phyloP scores from a whole-genome alignment of 345 rosid genomes.

The Eutrema japonicum region DNA sequence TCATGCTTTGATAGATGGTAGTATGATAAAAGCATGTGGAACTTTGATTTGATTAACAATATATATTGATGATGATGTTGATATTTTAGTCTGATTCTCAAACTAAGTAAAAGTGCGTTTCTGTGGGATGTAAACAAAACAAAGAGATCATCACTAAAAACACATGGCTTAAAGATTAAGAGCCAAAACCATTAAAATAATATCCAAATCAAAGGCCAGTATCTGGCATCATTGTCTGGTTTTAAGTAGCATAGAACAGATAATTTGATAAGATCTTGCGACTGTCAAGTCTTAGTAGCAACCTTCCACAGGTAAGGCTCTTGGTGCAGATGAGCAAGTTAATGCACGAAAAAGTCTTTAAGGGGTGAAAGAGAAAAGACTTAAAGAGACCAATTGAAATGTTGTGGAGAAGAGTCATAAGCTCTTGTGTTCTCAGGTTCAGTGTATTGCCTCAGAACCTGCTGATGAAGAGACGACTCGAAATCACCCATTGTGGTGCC shows the following conservation, averaged over 20 bases:
- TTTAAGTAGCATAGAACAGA: constrained; percentile 19
- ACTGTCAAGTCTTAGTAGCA: constrained; percentile 24
- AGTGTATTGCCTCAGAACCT: constrained; percentile 58
- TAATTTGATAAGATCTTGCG: constrained; percentile 20
- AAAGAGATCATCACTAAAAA: background rate
- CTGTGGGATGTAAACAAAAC: constrained; percentile 17
- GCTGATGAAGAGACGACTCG: constrained; percentile 55
- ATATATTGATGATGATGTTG: constrained; percentile 11
- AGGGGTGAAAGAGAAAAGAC: constrained; percentile 19
- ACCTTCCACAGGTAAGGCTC: constrained; percentile 28
- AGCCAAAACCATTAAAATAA: constrained; percentile 20
- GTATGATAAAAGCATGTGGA: constrained; percentile 29
- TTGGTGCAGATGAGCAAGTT: constrained; percentile 20
- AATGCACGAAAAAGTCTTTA: background rate
- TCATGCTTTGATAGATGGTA: constrained; percentile 32
- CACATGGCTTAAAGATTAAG: constrained; percentile 20
- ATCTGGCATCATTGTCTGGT: constrained; percentile 21
- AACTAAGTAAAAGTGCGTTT: background rate
- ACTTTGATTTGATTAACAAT: constrained; percentile 25
- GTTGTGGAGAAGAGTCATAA: constrained; percentile 52
- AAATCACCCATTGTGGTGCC: constrained; percentile 46
- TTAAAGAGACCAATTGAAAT: constrained; percentile 73
- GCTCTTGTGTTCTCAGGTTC: constrained; percentile 64
- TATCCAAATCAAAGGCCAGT: constrained; percentile 1
- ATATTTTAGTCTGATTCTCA: background rate